phyloP scores from a whole-genome alignment of 768 basidiomycete species.

The Agrocybe praecox region DNA sequence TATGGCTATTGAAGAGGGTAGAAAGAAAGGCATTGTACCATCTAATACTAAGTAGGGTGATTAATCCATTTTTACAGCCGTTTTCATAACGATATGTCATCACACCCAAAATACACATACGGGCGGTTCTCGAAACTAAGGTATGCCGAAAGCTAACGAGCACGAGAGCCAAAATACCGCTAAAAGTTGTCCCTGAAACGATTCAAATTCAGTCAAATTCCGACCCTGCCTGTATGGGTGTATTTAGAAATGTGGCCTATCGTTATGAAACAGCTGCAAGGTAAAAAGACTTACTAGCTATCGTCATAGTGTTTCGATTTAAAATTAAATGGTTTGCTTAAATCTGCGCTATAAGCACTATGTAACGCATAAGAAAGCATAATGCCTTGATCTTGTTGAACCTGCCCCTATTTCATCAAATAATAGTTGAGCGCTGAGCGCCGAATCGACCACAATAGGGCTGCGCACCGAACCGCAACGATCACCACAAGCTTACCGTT shows the following conservation, averaged over 20 bases:
- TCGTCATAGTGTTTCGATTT: too few species aligned
- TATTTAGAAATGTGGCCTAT: too few species aligned
- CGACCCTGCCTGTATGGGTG: too few species aligned
- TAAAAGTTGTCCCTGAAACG: too few species aligned
- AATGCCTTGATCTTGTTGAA: constrained; percentile 12
- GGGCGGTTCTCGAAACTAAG: too few species aligned
- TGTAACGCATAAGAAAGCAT: constrained; percentile 19
- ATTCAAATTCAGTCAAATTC: too few species aligned
- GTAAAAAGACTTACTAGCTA: neutral
- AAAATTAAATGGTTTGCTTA: constrained; percentile 8
- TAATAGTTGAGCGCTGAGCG: neutral
- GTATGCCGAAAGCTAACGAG: too few species aligned
- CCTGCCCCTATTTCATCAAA: constrained; percentile 6
- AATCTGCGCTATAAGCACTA: constrained; percentile 18
- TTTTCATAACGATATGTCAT: neutral
- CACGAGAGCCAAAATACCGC: too few species aligned
- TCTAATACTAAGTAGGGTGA: neutral
- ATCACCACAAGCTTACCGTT: constrained; percentile 17
- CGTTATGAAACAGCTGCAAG: neutral
- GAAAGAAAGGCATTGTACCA: constrained; percentile 7
- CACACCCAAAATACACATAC: too few species aligned
- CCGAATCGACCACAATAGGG: neutral
- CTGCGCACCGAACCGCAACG: too few species aligned
- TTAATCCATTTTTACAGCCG: neutral
- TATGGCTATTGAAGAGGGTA: neutral